These are phyloP conservation scores for Talaromyces pinophilus DNA, from an alignment of 2,329 filamentous ascomycete genomes.

Conservation along the genomic window DNA sequence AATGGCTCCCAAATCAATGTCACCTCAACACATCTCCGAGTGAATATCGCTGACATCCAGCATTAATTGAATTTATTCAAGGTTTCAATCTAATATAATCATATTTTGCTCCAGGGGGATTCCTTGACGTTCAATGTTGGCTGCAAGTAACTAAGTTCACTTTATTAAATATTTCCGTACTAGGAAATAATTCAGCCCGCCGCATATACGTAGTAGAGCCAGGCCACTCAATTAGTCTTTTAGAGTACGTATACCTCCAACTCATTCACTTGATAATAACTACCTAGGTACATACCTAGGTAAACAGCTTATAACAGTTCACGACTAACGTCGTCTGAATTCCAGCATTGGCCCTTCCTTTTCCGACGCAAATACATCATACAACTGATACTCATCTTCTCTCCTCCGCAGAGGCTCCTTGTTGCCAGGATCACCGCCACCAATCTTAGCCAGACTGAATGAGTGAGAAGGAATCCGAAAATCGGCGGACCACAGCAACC, in stretches of 20 bases:
- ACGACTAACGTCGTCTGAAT: constrained; percentile 5
- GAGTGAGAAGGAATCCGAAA: background rate
- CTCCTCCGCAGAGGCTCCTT: constrained; percentile 14
- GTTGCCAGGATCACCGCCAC: background rate
- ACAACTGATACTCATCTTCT: constrained; percentile 19
- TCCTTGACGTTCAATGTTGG: background rate
- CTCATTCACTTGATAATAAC: background rate
- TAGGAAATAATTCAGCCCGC: background rate
- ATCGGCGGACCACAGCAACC: constrained; percentile 14
- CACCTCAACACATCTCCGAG: background rate
- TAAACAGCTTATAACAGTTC: background rate
- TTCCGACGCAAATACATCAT: constrained; percentile 19
- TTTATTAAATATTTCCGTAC: background rate
- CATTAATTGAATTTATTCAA: background rate
- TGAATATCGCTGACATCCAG: background rate
- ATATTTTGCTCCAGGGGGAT: background rate
- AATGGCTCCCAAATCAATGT: background rate
- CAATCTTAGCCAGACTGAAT: background rate
- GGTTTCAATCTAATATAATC: background rate
- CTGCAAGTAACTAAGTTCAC: background rate
- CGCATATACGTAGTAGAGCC: background rate
- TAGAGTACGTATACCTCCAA: background rate
- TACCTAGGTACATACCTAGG: too few relatives aligned
- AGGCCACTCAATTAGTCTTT: background rate
- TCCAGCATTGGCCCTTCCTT: constrained; percentile 20